Base-by-base conservation (phyloP, 176 grass and related monocot species). In the Saccharum spontaneum region DNA sequence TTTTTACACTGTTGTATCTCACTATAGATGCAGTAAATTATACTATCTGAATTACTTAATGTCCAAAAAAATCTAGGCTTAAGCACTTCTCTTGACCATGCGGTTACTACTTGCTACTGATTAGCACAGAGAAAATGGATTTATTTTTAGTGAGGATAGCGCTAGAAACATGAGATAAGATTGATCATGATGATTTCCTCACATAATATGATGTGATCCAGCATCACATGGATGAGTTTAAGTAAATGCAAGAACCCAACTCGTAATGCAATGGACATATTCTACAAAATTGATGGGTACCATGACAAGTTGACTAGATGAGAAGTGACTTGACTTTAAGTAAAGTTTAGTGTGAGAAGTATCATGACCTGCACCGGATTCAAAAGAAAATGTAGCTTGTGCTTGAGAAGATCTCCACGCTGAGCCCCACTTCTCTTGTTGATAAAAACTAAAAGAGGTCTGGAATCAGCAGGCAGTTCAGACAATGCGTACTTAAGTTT, bases 361-460 rank as follows among this genome's bases (percentile, higher is more conserved):
- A 84, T 85, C 30, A 44, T 66, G 72, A 93, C 94, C 94, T 96
- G 94, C 66, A 91, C 79, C 3, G 94, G 94, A 84, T 96, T 96
- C 76, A 96, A 79, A 87, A 96, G 94, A 81, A 93, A 89, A 71
- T 91, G 84, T 79, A 96, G 66, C 49, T 89, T 87, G 22, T 89
- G 88, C 79, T 85, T 96, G 41, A 96, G 83, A 18, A 85, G 89
- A 75, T 80, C 84, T 55, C 94, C 94, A 22, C 78, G 76, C 60
- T 96, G 91, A 61, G 90, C 88, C 62, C 94, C 94, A 78, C 94
- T 96, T 88, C 30, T 96, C 78, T 93, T 96, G 84, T 96, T 96
- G 62, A 95, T 91, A 73, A 95, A 95, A 79, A 95, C 90, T 72
- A 96, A 39, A 67, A 96, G 84, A 68, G 94, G 94, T 69, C 94